Conservation (phyloP, 1,284 basidiomycete species). For the Athelia psychrophila region DNA sequence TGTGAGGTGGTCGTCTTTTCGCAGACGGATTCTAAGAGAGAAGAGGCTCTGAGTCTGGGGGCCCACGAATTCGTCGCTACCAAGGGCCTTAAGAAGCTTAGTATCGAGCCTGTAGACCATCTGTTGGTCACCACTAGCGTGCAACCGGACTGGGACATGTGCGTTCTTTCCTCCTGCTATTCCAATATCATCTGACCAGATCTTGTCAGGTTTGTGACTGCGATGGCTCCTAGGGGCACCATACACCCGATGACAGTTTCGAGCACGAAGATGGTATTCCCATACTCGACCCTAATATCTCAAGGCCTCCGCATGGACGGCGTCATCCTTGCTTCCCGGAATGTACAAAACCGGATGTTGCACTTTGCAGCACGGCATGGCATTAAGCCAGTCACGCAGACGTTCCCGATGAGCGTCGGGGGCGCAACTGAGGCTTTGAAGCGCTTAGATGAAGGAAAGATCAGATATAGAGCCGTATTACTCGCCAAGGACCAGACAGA, state of each 20-base stretch:
- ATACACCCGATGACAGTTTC: conserved; percentile 12
- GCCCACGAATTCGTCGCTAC: conserved; percentile 47
- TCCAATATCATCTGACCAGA: too few relatives aligned
- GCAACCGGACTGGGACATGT: conserved; percentile 15
- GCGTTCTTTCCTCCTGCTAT: neutral
- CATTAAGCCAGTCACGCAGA: conserved; percentile 16
- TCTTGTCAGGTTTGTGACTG: conserved; percentile 7
- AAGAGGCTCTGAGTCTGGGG: conserved; percentile 57
- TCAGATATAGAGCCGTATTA: conserved; percentile 22
- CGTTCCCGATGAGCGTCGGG: conserved; percentile 17
- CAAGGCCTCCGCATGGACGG: conserved; percentile 9
- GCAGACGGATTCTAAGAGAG: conserved; percentile 52
- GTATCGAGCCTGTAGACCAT: conserved; percentile 5
- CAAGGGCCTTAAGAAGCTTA: conserved; percentile 9
- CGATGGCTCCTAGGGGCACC: conserved; percentile 6
- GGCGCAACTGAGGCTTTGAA: conserved; percentile 16
- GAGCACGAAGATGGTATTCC: conserved; percentile 4
- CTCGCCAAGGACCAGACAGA: conserved; percentile 6
- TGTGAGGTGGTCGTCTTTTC: conserved; percentile 63
- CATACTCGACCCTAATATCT: conserved; percentile 4
- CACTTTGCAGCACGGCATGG: conserved; percentile 15
- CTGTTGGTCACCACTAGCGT: conserved; percentile 14
- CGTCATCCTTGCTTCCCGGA: conserved; percentile 6
- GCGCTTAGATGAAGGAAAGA: conserved; percentile 15
- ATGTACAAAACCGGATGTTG: conserved; percentile 11